Evolutionary conservation across 1,139 yeast genomes (phyloP), one percentile per base, ranked within the genome.

Genomic region (Groenewaldozyma auringiensis): DNA sequence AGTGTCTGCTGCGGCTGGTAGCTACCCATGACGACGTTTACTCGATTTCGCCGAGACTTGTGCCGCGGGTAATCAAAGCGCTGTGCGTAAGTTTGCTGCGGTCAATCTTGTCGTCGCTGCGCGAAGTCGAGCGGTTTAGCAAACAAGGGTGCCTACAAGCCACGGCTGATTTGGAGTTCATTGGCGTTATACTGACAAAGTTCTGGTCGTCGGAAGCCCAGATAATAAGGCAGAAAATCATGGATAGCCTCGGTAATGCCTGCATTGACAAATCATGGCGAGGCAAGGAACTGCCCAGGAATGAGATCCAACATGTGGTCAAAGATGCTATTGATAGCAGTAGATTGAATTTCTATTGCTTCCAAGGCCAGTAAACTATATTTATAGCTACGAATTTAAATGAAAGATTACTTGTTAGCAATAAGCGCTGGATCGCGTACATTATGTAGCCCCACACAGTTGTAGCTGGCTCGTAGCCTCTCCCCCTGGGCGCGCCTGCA

Each of bases 11-110:
- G 58, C 61, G 72, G 34, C 58, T 82, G 21, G 78, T 80, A 4
- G 64, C 71, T 16, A 73, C 78, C 1, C 81, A 78, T 53, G 68
- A 80, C 22, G 72, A 70, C 45, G 76, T 78, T 29, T 59, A 67
- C 31, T 70, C 69, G 37, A 69, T 75, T 14, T 74, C 80, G 0
- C 70, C 74, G 1, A 68, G 65, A 32, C 57, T 77, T 40, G 69
- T 76, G 6, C 59, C 63, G 27, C 63, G 67, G 13, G 72, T 77
- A 2, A 59, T 78, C 18, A 61, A 66, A 21, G 75, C 71, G 41
- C 65, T 79, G 14, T 71, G 72, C 50, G 68, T 69, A 27, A 75
- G 75, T 49, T 58, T 74, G 3, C 63, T 76, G 2, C 64, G 66
- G 32, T 61, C 66, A 14, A 51, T 77, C n/a, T 64, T 75, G 42